These are phyloP conservation scores for Podospora comata DNA, from an alignment of 495 filamentous ascomycete genomes.

Conservation along the genomic window DNA sequence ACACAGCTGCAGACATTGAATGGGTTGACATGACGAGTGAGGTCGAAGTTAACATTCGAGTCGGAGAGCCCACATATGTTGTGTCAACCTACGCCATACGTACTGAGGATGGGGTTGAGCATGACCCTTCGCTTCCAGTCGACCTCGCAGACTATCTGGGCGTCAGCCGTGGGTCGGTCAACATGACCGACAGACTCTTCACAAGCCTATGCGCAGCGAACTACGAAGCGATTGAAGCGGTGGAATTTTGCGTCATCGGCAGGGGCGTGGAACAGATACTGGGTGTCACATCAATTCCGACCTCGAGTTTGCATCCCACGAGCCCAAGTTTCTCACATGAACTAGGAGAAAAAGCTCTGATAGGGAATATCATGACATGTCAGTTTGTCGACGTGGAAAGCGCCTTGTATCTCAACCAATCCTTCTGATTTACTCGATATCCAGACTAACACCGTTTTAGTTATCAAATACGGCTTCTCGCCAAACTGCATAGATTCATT, in stretches of 20 bases:
- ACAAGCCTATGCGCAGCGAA: slow-evolving; percentile 17
- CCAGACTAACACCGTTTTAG: not conserved
- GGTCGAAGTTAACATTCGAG: slow-evolving; percentile 4
- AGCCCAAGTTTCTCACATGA: not conserved
- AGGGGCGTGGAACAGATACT: slow-evolving; percentile 22
- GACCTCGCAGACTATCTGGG: slow-evolving; percentile 17
- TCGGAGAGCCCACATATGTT: slow-evolving; percentile 11
- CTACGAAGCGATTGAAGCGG: slow-evolving; percentile 21
- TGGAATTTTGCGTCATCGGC: slow-evolving; percentile 22
- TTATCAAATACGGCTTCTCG: slow-evolving; percentile 19
- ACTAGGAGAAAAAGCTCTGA: slow-evolving; percentile 14
- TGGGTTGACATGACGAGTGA: slow-evolving; percentile 21
- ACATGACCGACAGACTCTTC: slow-evolving; percentile 22
- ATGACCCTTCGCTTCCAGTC: slow-evolving; percentile 6
- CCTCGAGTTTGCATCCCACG: not conserved
- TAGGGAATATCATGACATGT: slow-evolving; percentile 21
- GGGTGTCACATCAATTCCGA: slow-evolving; percentile 18
- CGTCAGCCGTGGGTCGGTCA: slow-evolving; percentile 9
- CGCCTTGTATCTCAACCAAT: slow-evolving; percentile 14
- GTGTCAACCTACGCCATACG: slow-evolving; percentile 18
- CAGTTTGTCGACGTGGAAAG: slow-evolving; percentile 20
- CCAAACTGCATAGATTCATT: slow-evolving; percentile 20
- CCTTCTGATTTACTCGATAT: not conserved
- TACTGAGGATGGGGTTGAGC: slow-evolving; percentile 3
- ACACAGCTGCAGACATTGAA: not conserved